phyloP scores from a whole-genome alignment of 2,329 filamentous ascomycete genomes.

The Trichoderma lentiforme region DNA sequence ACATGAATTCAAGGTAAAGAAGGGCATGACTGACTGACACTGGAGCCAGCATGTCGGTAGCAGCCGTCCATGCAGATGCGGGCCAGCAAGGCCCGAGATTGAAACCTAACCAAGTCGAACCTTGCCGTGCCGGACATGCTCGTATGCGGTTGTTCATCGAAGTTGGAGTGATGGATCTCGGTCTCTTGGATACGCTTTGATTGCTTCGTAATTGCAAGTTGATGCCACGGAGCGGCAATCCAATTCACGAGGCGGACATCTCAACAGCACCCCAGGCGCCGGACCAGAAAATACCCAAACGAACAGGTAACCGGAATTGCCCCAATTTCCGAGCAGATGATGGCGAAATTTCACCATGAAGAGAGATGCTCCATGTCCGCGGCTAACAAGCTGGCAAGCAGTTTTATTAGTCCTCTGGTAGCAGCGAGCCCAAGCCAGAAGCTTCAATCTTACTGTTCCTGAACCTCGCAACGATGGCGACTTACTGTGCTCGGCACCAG shows the following conservation, averaged over 20 bases:
- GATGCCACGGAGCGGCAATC: neutral
- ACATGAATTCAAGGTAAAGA: neutral
- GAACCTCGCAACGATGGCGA: neutral
- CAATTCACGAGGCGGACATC: neutral
- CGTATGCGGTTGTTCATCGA: neutral
- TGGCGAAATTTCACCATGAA: conserved; percentile 5
- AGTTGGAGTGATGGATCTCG: neutral
- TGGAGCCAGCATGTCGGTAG: conserved; percentile 8
- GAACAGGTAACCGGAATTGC: neutral
- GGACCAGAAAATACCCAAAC: neutral
- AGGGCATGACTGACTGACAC: neutral
- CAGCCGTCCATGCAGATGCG: conserved; percentile 12
- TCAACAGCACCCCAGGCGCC: neutral
- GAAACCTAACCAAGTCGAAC: neutral
- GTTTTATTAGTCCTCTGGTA: neutral
- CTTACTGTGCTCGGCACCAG: neutral
- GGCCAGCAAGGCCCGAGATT: conserved; percentile 1
- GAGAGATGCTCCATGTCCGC: neutral
- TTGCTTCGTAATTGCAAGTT: neutral
- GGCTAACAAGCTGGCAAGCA: neutral
- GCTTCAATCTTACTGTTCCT: neutral
- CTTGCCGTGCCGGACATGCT: neutral
- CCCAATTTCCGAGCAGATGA: neutral
- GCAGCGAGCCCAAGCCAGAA: neutral
- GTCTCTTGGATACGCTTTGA: neutral